Evolutionary conservation across 2,329 filamentous ascomycete species (phyloP).

Genomic region (Aureobasidium sp.): DNA sequence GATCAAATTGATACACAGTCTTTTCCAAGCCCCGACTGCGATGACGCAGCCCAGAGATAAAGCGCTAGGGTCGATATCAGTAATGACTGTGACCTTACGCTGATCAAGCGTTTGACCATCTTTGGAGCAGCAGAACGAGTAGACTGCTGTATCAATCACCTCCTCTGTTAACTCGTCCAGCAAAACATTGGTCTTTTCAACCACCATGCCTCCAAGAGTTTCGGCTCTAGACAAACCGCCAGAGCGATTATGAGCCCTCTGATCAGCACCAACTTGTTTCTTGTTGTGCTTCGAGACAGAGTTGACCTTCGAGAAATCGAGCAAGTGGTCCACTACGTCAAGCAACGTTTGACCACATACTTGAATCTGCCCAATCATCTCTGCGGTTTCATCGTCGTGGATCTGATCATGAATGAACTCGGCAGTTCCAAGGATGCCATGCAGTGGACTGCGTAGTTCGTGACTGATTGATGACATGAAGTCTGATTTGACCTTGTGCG

Average conservation of each 20-base stretch:
- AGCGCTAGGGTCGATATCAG: constrained; percentile 5
- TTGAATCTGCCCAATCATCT: constrained; percentile 33
- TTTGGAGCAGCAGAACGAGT: constrained; percentile 4
- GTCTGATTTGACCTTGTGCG: constrained; percentile 42
- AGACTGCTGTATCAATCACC: constrained; percentile 3
- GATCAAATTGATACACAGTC: constrained; percentile 18
- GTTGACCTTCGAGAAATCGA: constrained; percentile 34
- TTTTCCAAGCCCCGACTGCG: constrained; percentile 2
- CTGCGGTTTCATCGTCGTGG: constrained; percentile 29
- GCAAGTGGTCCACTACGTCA: constrained; percentile 28
- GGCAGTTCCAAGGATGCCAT: constrained; percentile 39
- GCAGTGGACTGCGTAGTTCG: constrained; percentile 41
- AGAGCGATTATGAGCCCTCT: neutral
- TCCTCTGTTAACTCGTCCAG: constrained; percentile 1
- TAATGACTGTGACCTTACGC: neutral
- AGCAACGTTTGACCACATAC: constrained; percentile 40
- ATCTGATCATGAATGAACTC: constrained; percentile 38
- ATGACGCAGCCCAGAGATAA: neutral
- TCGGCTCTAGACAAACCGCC: neutral
- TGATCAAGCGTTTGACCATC: neutral
- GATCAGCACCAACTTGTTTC: neutral
- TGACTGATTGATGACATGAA: constrained; percentile 46
- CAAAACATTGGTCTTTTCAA: neutral
- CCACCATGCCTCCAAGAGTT: constrained; percentile 4
- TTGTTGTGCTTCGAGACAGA: neutral